Conservation (phyloP, 768 basidiomycete genomes). For the Tulasnella sp. region DNA sequence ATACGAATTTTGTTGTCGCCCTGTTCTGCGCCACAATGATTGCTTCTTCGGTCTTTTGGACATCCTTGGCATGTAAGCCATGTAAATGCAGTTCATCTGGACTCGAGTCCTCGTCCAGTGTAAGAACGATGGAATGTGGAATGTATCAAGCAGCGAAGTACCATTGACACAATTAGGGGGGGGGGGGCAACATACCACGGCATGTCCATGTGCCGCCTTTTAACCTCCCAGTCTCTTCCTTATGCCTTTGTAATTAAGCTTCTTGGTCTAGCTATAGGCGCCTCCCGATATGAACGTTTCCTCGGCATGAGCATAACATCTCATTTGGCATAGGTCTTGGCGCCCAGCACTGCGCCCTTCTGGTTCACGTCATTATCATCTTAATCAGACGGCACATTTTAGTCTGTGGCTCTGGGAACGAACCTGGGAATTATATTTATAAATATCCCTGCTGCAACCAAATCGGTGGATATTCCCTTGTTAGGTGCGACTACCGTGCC, state of each 20-base stretch:
- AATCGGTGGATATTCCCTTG: not conserved
- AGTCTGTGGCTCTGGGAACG: not conserved
- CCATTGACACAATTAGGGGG: not conserved
- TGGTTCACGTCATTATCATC: constrained; percentile 43
- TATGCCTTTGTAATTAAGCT: constrained; percentile 69
- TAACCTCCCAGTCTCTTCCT: constrained; percentile 61
- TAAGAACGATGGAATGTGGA: constrained; percentile 38
- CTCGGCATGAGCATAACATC: constrained; percentile 64
- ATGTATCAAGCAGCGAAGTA: not conserved
- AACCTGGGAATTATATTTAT: not conserved
- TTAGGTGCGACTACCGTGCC: not conserved
- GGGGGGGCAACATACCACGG: constrained; percentile 40
- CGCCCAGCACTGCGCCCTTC: constrained; percentile 53
- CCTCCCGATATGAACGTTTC: constrained; percentile 64
- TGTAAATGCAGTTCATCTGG: constrained; percentile 80
- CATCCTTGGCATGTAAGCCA: constrained; percentile 87
- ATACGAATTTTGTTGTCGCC: constrained; percentile 55
- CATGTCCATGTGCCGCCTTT: constrained; percentile 83
- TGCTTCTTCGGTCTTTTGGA: constrained; percentile 58
- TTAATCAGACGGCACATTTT: constrained; percentile 13
- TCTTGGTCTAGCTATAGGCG: constrained; percentile 69
- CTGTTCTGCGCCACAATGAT: constrained; percentile 53
- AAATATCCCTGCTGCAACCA: constrained; percentile 5
- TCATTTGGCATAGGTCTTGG: constrained; percentile 66
- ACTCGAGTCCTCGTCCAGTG: constrained; percentile 68